Conservation (phyloP, 2,329 filamentous ascomycete genomes). For the Fusarium duplospermum region DNA sequence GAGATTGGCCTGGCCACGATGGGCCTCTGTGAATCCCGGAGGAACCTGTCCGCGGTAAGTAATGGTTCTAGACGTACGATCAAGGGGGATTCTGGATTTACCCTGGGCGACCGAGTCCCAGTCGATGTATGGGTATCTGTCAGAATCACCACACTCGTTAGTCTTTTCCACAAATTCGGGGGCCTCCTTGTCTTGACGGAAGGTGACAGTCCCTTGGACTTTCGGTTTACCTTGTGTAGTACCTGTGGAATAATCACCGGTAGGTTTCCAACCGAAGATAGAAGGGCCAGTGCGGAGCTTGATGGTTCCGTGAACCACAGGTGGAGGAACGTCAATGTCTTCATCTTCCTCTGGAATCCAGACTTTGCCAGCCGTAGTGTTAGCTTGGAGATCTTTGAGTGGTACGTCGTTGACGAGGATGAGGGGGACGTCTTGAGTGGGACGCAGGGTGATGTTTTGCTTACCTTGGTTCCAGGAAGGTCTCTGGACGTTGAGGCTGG, state of each 20-base stretch:
- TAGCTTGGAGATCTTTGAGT: background rate
- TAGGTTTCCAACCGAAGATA: background rate
- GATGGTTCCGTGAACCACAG: background rate
- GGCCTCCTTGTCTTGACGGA: background rate
- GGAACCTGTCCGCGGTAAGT: background rate
- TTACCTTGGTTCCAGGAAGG: background rate
- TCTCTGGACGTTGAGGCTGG: background rate
- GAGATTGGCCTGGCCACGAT: background rate
- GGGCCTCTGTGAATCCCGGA: constrained; percentile 7
- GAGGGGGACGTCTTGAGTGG: background rate
- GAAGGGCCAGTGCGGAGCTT: background rate
- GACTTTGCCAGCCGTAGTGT: background rate
- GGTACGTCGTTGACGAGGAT: background rate
- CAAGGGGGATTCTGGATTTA: background rate
- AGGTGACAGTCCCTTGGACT: background rate
- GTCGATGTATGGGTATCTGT: background rate
- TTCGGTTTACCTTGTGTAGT: background rate
- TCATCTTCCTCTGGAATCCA: background rate
- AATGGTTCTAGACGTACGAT: background rate
- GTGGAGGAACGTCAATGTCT: background rate
- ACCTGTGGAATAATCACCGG: background rate
- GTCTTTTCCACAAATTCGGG: background rate
- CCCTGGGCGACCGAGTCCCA: background rate
- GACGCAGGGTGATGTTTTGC: background rate
- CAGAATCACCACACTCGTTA: background rate